Conservation (phyloP, 768 basidiomycete species). For the Trametes meyenii region DNA sequence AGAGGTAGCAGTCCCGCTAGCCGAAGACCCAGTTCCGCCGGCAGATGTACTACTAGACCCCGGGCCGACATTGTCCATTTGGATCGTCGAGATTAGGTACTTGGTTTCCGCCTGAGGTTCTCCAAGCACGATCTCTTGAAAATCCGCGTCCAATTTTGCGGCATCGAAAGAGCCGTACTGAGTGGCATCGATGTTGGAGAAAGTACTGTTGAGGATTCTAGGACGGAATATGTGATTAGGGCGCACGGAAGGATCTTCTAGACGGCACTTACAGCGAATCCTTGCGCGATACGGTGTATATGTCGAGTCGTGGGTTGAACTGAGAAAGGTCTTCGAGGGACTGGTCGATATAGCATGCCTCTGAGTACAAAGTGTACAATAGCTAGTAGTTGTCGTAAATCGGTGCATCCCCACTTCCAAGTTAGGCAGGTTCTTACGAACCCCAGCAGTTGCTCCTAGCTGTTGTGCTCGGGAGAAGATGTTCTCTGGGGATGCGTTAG, state of each 20-base stretch:
- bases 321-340: neutral
- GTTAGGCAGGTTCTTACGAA: constrained; percentile 45
- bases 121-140: neutral
- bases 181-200: neutral
- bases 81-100: neutral
- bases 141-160: neutral
- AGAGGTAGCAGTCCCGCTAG: no score
- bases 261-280: neutral
- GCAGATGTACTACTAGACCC: no score
- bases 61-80: neutral
- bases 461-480: constrained; percentile 82
- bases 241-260: no score
- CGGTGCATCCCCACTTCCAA: neutral
- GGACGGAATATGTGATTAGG: neutral
- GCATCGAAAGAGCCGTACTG: constrained; percentile 2
- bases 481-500: constrained; percentile 62
- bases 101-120: neutral
- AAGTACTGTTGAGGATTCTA: neutral
- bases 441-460: constrained; percentile 78
- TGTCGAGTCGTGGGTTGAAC: neutral
- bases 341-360: constrained; percentile 4
- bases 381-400: neutral
- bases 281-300: neutral
- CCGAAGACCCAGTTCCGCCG: no score
- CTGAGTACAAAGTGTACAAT: neutral